Evolutionary conservation across 148 eudicot species (phyloP), one percentile per base, ranked within the genome.

Genomic region (Vaccinium macrocarpon): DNA sequence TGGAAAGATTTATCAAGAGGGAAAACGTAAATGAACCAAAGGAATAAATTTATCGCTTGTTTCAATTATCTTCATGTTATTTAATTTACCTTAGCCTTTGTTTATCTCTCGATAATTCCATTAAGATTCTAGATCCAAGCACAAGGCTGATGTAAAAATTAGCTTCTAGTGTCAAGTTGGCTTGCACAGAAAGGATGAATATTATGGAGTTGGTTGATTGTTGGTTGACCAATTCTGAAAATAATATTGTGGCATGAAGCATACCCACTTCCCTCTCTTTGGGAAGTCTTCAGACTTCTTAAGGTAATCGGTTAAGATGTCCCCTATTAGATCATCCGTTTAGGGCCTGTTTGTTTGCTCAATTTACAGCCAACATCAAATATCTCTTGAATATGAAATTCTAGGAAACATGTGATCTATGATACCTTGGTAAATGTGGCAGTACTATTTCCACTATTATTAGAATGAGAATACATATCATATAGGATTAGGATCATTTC

Each of bases 161-260:
- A 66, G 72, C 72, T 66, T 27, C 35, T 25, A 66, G 35, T 66
- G 35, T 66, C 72, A 66, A 66, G 72, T 66, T 25, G 72, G 72
- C 16, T 4, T 25, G 35, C 35, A 66, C 72, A 25, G 72, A 27
- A 66, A 66, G 72, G 72, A 25, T 11, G 3, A 4, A 0, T 25
- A 66, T 32, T 8, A 2, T 25, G 14, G 5, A 23, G 25, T 61
- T 7, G 27, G 29, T 70, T 13, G 74, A 70, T 25, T 70, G 16
- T 29, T 27, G 16, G 42, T 74, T 42, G 78, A 42, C n/a, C 12
- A 23, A 23, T 23, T 64, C 53, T 38, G 52, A 74, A 19, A 18
- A 13, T 5, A 42, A 74, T 74, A 74, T 42, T 42, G 25, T 5
- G 46, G 50, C 42, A 16, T 74, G 78, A 35, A 75, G 53, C 78